Evolutionary conservation across 2,329 filamentous ascomycete genomes (phyloP).

Genomic region (Dryadomyces quercivorus): DNA sequence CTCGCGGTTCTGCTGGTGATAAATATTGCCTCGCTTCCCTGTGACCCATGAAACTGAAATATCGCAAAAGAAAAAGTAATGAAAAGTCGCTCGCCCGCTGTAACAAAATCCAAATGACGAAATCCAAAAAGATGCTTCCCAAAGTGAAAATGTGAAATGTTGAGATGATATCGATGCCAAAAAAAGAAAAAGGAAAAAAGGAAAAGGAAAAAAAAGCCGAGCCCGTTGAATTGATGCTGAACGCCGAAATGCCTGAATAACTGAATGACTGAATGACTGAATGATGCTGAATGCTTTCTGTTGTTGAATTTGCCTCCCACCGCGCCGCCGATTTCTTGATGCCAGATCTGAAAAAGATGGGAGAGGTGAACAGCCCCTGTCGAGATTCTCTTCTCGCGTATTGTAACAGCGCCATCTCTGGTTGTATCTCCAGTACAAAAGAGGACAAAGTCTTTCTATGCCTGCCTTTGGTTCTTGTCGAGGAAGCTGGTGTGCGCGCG

Average conservation of each 20-base stretch:
- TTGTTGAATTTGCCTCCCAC: constrained; percentile 2
- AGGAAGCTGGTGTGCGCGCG: neutral
- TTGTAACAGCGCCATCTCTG: constrained; percentile 11
- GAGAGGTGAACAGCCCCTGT: neutral
- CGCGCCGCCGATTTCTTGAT: constrained; percentile 14
- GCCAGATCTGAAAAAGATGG: constrained; percentile 10
- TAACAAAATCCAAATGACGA: constrained; percentile 17
- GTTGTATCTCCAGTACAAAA: constrained; percentile 8
- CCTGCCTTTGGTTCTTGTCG: neutral
- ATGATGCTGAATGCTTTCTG: constrained; percentile 2
- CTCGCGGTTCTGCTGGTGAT: constrained; percentile 31
- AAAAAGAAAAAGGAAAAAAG: neutral
- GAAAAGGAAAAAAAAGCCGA: constrained; percentile 2
- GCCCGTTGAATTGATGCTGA: constrained; percentile 9
- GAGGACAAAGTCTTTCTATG: neutral
- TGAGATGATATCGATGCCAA: constrained; percentile 5
- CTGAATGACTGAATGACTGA: constrained; percentile 20
- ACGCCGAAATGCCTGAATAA: constrained; percentile 22
- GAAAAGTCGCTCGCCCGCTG: constrained; percentile 27
- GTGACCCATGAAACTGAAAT: constrained; percentile 24
- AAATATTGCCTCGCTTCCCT: constrained; percentile 10
- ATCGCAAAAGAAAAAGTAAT: constrained; percentile 17
- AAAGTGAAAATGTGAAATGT: constrained; percentile 7
- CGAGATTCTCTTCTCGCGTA: neutral
- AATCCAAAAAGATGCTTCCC: constrained; percentile 14